Evolutionary conservation across 106 monocot genomes (phyloP).

Genomic region (Dioscorea zingiberensis): DNA sequence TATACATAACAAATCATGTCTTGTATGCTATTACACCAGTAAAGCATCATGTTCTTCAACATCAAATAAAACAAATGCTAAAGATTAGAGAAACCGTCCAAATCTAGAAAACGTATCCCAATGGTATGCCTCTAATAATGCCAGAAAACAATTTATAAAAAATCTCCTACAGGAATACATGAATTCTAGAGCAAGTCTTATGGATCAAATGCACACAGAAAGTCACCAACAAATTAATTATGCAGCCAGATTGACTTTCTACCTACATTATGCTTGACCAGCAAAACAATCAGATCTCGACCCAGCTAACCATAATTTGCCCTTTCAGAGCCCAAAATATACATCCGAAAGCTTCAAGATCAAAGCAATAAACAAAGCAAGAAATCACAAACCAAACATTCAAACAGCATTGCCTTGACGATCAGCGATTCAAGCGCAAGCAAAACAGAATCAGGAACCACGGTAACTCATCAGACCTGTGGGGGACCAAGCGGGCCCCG

Average conservation of each 20-base stretch:
- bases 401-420: not conserved
- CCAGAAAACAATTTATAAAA: not conserved
- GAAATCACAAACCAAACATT: not conserved
- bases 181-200: too few species aligned
- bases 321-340: not conserved
- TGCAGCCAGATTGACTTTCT: not conserved
- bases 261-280: not conserved
- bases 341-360: not conserved
- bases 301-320: not conserved
- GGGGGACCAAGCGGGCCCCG: constrained; percentile 72
- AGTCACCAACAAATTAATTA: not conserved
- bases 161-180: not conserved
- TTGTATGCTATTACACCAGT: too few species aligned
- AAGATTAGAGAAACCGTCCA: too few species aligned
- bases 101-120: not conserved
- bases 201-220: too few species aligned
- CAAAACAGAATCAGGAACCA: not conserved
- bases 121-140: not conserved
- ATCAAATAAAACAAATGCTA: too few species aligned
- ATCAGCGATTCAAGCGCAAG: not conserved
- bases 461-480: constrained; percentile 37
- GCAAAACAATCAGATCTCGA: not conserved
- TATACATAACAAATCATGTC: too few species aligned
- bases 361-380: not conserved
- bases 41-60: too few species aligned